Base-by-base conservation (phyloP, 805 yeast genomes). In the Kodamaea sagamina region DNA sequence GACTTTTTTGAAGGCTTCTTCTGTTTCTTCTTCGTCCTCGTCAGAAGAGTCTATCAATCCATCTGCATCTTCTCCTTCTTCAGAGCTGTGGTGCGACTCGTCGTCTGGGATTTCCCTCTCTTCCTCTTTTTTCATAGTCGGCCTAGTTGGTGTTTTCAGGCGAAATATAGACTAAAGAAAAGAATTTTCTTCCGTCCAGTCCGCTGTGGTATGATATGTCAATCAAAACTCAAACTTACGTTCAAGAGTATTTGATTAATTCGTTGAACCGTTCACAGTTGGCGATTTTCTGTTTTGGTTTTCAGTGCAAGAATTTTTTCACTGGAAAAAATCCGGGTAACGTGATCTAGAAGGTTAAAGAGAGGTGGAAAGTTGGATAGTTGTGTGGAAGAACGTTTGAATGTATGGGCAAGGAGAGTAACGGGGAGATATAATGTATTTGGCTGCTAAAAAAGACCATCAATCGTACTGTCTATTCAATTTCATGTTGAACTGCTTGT, bases 21-120 rank as follows among this genome's bases (percentile, higher is more conserved):
- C 97, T 32, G 69, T 70, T 22, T 88, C 96, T 36, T 84, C 90
- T 27, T 87, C 95, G 6, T 86, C 96, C 31, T 89, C 97, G 47
- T 90, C 97, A 7, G 95, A 86, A 53, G 86, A 66, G 32, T 59
- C 93, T 47, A 76, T 75, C 13, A 70, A 53, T 43, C 68, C 74
- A 37, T 58, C 60, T 26, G 65, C 65, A 36, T 65, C 67, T 31
- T 60, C 70, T 11, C 64, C 69, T 15, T 27, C 31, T 16, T 29
- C 34, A 19, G 34, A 29, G 17, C 34, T 29, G 34, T 29, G 34
- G n/a, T 29, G 34, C 17, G 62, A 55, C 13, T 52, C 61, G 38
- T 63, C 63, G 42, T 64, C 65, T 34, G 60, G 61, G 48, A 68
- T 67, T 49, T 70, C 74, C 18, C 56, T 51, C 50, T 68, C 72